These are phyloP conservation scores for Seminavis robusta DNA, from an alignment of 108 stramenopile species.

Conservation along the genomic window DNA sequence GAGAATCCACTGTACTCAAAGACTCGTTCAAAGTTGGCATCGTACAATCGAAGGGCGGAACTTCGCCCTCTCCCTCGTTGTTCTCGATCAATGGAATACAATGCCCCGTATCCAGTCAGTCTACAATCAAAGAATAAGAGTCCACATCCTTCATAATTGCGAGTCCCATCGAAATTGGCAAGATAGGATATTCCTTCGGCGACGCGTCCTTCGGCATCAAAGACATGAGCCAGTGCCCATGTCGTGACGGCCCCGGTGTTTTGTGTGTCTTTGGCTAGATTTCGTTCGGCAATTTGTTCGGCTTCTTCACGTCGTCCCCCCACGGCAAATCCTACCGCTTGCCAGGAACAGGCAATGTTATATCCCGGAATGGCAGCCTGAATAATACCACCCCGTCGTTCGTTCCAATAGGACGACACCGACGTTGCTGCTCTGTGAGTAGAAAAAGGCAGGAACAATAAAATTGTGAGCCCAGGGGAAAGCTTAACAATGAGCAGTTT, in stretches of 20 bases:
- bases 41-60: conserved; percentile 63
- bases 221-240: conserved; percentile 64
- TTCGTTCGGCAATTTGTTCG: conserved; percentile 53
- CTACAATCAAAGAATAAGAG: conserved; percentile 65
- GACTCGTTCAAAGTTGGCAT: conserved; percentile 56
- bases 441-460: background rate
- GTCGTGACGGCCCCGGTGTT: conserved; percentile 58
- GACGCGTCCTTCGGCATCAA: conserved; percentile 68
- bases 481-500: no score
- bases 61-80: conserved; percentile 62
- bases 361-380: conserved; percentile 61
- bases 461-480: no score
- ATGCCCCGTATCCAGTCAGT: conserved; percentile 71
- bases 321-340: conserved; percentile 65
- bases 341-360: conserved; percentile 50
- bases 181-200: conserved; percentile 78
- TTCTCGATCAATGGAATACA: conserved; percentile 68
- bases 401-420: conserved; percentile 78
- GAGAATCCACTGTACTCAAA: conserved; percentile 68
- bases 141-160: conserved; percentile 61
- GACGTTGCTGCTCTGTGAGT: conserved; percentile 45
- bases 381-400: conserved; percentile 54
- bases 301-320: conserved; percentile 50
- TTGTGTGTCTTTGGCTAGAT: conserved; percentile 45
- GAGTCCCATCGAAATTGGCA: conserved; percentile 60